Base-by-base conservation (phyloP, 192 early-diverging fungal genomes). In the Linnemannia exigua region DNA sequence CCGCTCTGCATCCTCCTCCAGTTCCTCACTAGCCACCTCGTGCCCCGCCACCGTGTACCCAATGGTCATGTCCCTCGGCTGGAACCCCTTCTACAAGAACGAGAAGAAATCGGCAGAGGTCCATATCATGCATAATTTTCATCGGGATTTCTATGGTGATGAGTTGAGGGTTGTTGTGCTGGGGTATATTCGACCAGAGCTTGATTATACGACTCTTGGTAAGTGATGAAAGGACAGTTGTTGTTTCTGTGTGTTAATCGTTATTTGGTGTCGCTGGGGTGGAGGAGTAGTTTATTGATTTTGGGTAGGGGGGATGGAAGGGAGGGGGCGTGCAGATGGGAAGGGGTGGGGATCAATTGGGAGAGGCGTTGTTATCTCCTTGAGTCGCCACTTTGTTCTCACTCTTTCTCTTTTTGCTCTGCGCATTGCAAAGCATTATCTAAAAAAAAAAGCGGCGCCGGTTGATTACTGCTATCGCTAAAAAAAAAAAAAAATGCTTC, bases 51-150 rank as follows among this genome's bases (percentile, higher is more conserved):
- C 81, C 1, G 94, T 99, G 11, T 92, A 93, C 63, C 96, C 96
- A n/a, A 99, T 99, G 98, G 98, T 99, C 22, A 98, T 99, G 97
- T 96, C 95, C 74, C 93, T 97, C 61, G 99, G 99, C 22, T 99
- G 99, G 99, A 99, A 99, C 89, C 99, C 99, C 19, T 99, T 94
- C 84, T 96, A 97, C 87, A 96, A 99, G 79, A 99, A 99, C 88
- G 96, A 99, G 87, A 96, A 97, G 89, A 92, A 95, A 63, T 97
- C 96, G 19, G 98, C 97, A 75, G 99, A 99, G 83, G 97, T 99
- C 37, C 99, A 99, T 87, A 96, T 99, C 33, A 94, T 99, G 44
- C 94, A 99, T 88, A 88, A 92, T 52, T 99, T 95, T 51, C 84
- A 88, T 9, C 86, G 93, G 31, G 98, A 99, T 87, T 99, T 99